Evolutionary conservation across 1,284 basidiomycete species (phyloP).

Genomic region (Laetiporus sulphureus): DNA sequence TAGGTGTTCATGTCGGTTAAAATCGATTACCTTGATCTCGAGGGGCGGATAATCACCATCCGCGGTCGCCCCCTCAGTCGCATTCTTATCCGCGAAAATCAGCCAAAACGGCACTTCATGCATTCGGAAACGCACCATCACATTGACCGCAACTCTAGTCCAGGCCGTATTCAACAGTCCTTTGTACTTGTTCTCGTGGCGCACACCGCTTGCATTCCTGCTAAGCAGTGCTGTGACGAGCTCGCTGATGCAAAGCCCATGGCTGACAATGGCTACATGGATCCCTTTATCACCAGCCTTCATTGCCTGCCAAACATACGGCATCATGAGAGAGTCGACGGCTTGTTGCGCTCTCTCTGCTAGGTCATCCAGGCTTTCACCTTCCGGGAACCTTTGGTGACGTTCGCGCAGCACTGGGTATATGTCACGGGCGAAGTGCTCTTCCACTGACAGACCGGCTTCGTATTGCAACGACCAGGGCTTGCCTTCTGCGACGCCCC

Average conservation of each 20-base stretch:
- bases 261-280: slow-evolving; percentile 73
- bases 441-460: slow-evolving; percentile 33
- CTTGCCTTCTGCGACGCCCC: slow-evolving; percentile 71
- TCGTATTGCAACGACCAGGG: slow-evolving; percentile 34
- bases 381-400: slow-evolving; percentile 58
- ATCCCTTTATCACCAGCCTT: slow-evolving; percentile 31
- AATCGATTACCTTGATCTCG: slow-evolving; percentile 38
- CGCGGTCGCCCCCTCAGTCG: no score
- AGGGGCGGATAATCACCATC: slow-evolving; percentile 28
- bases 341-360: slow-evolving; percentile 50
- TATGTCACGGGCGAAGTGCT: slow-evolving; percentile 44
- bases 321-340: slow-evolving; percentile 56
- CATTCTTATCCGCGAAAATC: no score
- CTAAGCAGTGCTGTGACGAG: slow-evolving; percentile 45
- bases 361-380: slow-evolving; percentile 71
- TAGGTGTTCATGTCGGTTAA: slow-evolving; percentile 54
- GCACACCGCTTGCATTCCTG: slow-evolving; percentile 29
- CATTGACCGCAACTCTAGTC: slow-evolving; percentile 48
- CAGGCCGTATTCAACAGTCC: slow-evolving; percentile 69
- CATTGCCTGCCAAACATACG: slow-evolving; percentile 42
- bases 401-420: slow-evolving; percentile 46
- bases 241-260: slow-evolving; percentile 74
- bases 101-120: not conserved
- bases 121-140: slow-evolving; percentile 13
- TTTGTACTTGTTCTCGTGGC: slow-evolving; percentile 31